These are phyloP conservation scores for Aspergillus flavus DNA, from an alignment of 2,329 filamentous ascomycete species.

Conservation along the genomic window DNA sequence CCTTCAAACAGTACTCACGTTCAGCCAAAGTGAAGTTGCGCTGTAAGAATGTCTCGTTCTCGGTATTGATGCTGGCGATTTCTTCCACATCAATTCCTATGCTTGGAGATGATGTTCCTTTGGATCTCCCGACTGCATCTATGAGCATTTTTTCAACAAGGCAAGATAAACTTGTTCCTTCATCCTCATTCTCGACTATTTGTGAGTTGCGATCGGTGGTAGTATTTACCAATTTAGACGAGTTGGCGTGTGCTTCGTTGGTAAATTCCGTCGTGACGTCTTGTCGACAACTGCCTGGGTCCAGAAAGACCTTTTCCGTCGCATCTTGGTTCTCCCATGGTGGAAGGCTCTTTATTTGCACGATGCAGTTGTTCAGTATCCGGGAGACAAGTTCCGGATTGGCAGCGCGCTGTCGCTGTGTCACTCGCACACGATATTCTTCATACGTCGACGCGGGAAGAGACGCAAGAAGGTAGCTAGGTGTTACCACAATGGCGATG, in stretches of 20 bases:
- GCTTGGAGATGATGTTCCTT: not conserved
- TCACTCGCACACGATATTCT: constrained; percentile 15
- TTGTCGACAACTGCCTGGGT: constrained; percentile 16
- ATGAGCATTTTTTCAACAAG: constrained; percentile 17
- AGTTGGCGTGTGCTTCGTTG: not conserved
- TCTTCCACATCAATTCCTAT: constrained; percentile 58
- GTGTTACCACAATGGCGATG: constrained; percentile 39
- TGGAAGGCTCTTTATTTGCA: constrained; percentile 20
- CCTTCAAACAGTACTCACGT: constrained; percentile 79
- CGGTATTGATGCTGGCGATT: constrained; percentile 81
- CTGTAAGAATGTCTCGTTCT: constrained; percentile 88
- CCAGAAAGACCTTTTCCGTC: constrained; percentile 18
- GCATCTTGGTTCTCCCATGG: constrained; percentile 17
- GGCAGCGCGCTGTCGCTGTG: constrained; percentile 13
- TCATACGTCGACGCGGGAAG: constrained; percentile 16
- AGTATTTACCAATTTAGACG: not conserved
- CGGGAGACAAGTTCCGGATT: constrained; percentile 15
- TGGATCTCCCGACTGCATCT: not conserved
- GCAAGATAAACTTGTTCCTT: not conserved
- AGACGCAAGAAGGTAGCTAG: constrained; percentile 40
- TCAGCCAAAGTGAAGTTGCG: constrained; percentile 90
- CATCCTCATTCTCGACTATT: not conserved
- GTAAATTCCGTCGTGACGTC: constrained; percentile 1
- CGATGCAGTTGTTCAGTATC: constrained; percentile 15
- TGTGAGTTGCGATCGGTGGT: not conserved